A percentile compares a stretch with the other conserved stretches of the same genome.
Evolutionary conservation across 805 yeast species (phyloP).

Genomic region (Dipodascus albidus): DNA sequence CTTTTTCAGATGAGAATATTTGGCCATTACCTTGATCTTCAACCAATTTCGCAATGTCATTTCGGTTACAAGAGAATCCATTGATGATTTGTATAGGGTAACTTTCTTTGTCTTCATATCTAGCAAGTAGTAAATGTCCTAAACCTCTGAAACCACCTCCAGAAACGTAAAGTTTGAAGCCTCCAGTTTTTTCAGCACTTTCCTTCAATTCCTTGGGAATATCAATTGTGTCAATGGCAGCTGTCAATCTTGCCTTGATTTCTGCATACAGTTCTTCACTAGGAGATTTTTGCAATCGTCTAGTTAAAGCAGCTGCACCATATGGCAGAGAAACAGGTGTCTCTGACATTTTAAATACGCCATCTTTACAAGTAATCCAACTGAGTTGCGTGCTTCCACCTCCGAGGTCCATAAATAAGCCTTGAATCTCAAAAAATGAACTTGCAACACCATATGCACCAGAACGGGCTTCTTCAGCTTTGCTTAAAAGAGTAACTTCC

Average conservation of each 20-base stretch:
- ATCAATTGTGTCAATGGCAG: slow-evolving; percentile 39
- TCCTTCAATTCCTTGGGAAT: slow-evolving; percentile 41
- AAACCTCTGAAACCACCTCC: slow-evolving; percentile 70
- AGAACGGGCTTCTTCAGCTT: slow-evolving; percentile 53
- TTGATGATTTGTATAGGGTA: slow-evolving; percentile 64
- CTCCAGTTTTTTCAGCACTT: slow-evolving; percentile 44
- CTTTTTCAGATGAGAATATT: slow-evolving; percentile 5
- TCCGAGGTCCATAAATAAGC: slow-evolving; percentile 62
- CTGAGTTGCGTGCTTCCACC: slow-evolving; percentile 61
- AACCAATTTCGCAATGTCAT: slow-evolving; percentile 35
- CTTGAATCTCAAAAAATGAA: slow-evolving; percentile 53
- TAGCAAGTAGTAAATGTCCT: slow-evolving; percentile 45
- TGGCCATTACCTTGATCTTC: slow-evolving; percentile 7
- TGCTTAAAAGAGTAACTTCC: slow-evolving; percentile 48
- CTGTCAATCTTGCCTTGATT: slow-evolving; percentile 38
- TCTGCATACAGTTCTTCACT: slow-evolving; percentile 40
- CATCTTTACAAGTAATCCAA: slow-evolving; percentile 51
- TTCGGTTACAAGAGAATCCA: slow-evolving; percentile 50
- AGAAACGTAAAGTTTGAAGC: slow-evolving; percentile 52
- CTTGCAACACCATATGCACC: slow-evolving; percentile 70
- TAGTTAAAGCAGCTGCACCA: slow-evolving; percentile 60
- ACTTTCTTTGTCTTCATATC: slow-evolving; percentile 32
- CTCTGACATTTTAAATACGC: slow-evolving; percentile 42
- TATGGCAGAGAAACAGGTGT: slow-evolving; percentile 57
- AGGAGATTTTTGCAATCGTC: slow-evolving; percentile 42